These are phyloP conservation scores for Fonsecaea erecta DNA, from an alignment of 2,329 filamentous ascomycete genomes.

Conservation along the genomic window DNA sequence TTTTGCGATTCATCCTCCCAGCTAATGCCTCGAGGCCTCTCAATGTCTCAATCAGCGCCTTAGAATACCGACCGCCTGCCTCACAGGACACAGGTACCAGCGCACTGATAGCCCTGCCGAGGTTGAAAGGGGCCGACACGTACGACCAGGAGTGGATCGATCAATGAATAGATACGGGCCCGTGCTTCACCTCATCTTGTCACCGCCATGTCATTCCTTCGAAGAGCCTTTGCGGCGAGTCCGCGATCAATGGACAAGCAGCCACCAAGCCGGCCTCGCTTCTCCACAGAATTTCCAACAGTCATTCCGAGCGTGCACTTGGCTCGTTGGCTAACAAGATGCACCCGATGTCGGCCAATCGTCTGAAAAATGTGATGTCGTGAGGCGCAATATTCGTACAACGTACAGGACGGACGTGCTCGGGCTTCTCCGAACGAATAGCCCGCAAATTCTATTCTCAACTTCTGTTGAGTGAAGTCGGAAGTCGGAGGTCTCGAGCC, in stretches of 20 bases:
- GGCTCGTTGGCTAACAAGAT: not conserved
- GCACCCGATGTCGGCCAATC: not conserved
- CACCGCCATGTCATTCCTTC: not conserved
- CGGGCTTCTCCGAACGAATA: not conserved
- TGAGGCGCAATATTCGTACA: slow-evolving; percentile 9
- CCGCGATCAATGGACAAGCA: not conserved
- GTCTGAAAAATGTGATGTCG: not conserved
- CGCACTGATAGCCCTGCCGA: not conserved
- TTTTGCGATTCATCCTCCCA: not conserved
- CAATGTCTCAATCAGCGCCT: not conserved
- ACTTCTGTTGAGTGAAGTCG: not conserved
- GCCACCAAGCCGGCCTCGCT: not conserved
- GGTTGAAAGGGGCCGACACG: not conserved
- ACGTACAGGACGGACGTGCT: not conserved
- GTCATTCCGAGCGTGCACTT: not conserved
- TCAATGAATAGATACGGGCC: not conserved
- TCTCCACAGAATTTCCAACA: slow-evolving; percentile 10
- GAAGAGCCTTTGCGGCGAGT: not conserved
- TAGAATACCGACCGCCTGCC: not conserved
- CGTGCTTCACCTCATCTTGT: not conserved
- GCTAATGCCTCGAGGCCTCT: not conserved
- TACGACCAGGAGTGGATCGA: not conserved
- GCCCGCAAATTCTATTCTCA: not conserved
- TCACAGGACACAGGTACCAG: not conserved
- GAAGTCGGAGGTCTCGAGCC: not conserved